Conservation (phyloP, 78 protist species). For the Guillardia theta region DNA sequence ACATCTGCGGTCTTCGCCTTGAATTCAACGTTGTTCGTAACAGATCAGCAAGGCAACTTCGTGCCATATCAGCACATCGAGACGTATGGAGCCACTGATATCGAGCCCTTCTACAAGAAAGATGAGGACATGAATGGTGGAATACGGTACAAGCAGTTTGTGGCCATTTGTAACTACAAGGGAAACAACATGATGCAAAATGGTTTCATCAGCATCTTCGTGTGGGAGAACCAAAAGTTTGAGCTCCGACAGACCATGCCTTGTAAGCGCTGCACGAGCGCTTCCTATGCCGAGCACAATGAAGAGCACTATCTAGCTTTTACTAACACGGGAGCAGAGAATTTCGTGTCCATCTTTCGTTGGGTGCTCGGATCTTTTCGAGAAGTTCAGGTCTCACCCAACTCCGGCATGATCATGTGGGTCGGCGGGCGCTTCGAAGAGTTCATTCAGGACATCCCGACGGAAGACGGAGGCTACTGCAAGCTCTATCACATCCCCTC, state of each 20-base stretch:
- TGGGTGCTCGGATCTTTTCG: not conserved
- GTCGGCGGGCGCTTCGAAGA: not conserved
- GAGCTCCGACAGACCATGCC: no score
- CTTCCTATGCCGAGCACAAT: not conserved
- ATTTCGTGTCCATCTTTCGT: not conserved
- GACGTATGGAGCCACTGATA: not conserved
- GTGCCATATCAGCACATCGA: not conserved
- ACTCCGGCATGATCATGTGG: not conserved
- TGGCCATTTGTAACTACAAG: not conserved
- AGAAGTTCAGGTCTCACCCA: not conserved
- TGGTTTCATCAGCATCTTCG: no score
- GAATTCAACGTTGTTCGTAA: not conserved
- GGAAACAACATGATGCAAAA: no score
- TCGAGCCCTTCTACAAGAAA: not conserved
- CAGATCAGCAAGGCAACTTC: not conserved
- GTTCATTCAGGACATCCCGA: not conserved
- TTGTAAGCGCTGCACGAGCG: no score
- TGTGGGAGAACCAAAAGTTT: no score
- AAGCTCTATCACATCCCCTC: no score
- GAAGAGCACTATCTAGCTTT: not conserved
- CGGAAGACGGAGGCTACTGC: not conserved
- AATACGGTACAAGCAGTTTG: not conserved
- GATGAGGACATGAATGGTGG: not conserved
- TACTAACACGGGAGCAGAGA: not conserved
- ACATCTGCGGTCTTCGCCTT: not conserved